Percentiles rank a stretch among this genome's conserved stretches.
Conservation (phyloP, 441 rosid species). For the Cnidoscolus chayamansa region DNA sequence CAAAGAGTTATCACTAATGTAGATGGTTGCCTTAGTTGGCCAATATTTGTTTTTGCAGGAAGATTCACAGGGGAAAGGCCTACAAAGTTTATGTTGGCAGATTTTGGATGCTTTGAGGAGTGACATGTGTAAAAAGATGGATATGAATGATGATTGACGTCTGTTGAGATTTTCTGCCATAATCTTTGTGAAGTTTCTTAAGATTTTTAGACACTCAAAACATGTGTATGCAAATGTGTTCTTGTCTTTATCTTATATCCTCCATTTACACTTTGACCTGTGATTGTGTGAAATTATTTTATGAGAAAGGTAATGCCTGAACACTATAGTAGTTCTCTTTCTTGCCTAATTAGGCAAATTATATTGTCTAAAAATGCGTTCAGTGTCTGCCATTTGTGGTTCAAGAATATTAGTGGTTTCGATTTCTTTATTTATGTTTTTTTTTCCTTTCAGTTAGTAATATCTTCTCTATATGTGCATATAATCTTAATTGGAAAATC, state of each 20-base stretch:
- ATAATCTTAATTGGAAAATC: conserved; percentile 20
- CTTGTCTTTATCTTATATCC: neutral
- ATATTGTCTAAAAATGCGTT: neutral
- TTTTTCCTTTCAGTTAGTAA: too few relatives aligned
- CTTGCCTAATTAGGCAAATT: neutral
- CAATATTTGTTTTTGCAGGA: too few relatives aligned
- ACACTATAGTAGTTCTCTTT: neutral
- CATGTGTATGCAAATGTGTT: neutral
- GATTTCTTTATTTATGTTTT: too few relatives aligned
- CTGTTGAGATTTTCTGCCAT: neutral
- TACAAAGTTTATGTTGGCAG: too few relatives aligned
- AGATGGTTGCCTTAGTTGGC: too few relatives aligned
- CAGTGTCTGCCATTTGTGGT: neutral
- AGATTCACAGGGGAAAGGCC: too few relatives aligned
- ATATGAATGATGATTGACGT: too few relatives aligned
- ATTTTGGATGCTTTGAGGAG: neutral
- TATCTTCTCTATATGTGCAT: neutral
- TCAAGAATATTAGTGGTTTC: neutral
- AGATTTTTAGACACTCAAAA: neutral
- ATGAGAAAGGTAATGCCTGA: neutral
- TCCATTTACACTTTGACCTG: neutral
- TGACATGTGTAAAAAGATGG: neutral
- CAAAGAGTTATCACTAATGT: too few relatives aligned
- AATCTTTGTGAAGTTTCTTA: neutral
- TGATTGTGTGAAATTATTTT: neutral